Base-by-base conservation (phyloP, 2,329 filamentous ascomycete species). In the Colletotrichum truncatum region DNA sequence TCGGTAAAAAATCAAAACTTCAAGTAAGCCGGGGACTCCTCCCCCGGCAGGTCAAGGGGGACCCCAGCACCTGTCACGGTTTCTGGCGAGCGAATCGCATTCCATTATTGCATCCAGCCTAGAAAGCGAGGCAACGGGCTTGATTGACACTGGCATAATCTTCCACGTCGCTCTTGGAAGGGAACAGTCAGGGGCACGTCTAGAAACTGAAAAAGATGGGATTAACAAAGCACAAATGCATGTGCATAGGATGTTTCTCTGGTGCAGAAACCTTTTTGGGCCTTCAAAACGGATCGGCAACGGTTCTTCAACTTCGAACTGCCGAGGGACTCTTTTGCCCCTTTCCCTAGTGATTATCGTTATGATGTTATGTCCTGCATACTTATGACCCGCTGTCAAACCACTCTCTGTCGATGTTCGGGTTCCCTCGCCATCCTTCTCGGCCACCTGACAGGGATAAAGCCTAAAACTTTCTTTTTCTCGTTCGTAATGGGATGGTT, bases 81-180 rank as follows among this genome's bases (percentile, higher is more conserved):
- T 56, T 34, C 45, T 53, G 52, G 60, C 59, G 59, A 59, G 46
- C 64, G 64, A 66, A 65, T 66, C 64, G 64, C 64, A 65, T 41
- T 38, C 21, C 60, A 26, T 65, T 57, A 28, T 46, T 51, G 26
- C 32, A 43, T 57, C 41, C 45, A 45, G 45, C 14, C 23, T 32
- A 48, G 21, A 54, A 64, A 51, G 52, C 51, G 51, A 66, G 56
- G 55, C 52, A 28, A 21, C 38, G 48, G 49, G 43, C 32, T 41
- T n/a, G n/a, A n/a, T 23, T 38, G 34, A 63, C 57, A 16, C 18
- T 21, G 51, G 30, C 57, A 55, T 43, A 54, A 41, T 38, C 46
- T 61, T 53, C 48, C n/a, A 55, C 52, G 52, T 43, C 52, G 52
- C 52, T 45, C 52, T 18, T 45, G 38, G 39, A 36, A 55, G 26